Percentiles rank a stretch among this genome's conserved stretches.
Conservation (phyloP, 495 filamentous ascomycete genomes). For the Aspergillus sclerotiicarbonarius region DNA sequence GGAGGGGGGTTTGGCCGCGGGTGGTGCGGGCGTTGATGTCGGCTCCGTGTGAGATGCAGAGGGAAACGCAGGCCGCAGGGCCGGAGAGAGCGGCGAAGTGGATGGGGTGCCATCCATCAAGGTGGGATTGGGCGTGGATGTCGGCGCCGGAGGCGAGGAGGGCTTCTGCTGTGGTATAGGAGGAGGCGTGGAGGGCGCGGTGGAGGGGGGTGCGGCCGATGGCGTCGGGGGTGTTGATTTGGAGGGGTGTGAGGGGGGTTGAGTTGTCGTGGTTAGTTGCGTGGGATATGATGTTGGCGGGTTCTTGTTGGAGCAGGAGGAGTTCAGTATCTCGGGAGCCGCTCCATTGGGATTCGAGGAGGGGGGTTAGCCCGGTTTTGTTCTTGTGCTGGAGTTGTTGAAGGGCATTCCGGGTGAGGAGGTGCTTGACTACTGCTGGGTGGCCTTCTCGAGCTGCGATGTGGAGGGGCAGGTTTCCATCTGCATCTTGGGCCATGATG, state of each 20-base stretch:
- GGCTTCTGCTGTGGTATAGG: background rate
- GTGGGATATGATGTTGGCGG: background rate
- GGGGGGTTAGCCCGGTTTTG: background rate
- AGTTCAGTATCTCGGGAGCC: background rate
- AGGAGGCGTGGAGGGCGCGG: conserved; percentile 1
- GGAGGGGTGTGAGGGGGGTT: background rate
- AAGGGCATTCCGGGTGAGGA: background rate
- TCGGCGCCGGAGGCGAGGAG: conserved; percentile 1
- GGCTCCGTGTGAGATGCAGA: conserved; percentile 5
- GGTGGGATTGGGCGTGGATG: conserved; percentile 1
- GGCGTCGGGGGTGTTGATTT: conserved; percentile 2
- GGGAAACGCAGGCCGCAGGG: background rate
- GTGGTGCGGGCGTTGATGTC: background rate
- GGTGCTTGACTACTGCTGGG: conserved; percentile 2
- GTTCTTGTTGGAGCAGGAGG: background rate
- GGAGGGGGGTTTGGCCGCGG: conserved; percentile 3
- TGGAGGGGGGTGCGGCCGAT: conserved; percentile 8
- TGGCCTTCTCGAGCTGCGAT: conserved; percentile 12
- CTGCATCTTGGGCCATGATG: background rate
- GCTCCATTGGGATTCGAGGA: conserved; percentile 9
- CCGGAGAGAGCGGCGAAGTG: conserved; percentile 6
- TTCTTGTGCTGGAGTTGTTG: conserved; percentile 3
- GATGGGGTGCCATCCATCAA: conserved; percentile 5
- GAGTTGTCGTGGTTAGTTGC: background rate
- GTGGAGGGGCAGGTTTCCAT: conserved; percentile 10